Evolutionary conservation across 2,329 filamentous ascomycete species (phyloP).

Genomic region (Plectosphaerella sp.): DNA sequence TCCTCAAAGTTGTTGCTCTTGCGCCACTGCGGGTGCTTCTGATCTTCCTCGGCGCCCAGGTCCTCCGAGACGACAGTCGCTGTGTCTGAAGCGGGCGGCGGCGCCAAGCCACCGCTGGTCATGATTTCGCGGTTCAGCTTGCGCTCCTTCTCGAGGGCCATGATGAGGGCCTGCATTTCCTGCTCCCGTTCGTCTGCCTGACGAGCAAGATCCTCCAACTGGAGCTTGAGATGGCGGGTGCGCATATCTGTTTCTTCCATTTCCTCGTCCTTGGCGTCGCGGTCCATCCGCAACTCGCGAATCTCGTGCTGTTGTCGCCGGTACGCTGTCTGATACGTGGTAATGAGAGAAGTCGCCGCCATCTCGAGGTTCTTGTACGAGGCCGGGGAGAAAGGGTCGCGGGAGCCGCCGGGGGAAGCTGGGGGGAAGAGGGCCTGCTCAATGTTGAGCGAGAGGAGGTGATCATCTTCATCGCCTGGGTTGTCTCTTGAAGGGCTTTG

Average conservation of each 20-base stretch:
- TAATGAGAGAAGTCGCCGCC: conserved; percentile 51
- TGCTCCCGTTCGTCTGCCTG: conserved; percentile 50
- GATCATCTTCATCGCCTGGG: conserved; percentile 34
- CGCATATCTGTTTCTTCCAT: conserved; percentile 49
- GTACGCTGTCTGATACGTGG: conserved; percentile 55
- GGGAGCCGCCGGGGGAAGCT: conserved; percentile 29
- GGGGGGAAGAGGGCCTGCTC: conserved; percentile 48
- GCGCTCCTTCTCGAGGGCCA: conserved; percentile 49
- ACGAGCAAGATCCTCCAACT: conserved; percentile 55
- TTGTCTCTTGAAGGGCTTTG: conserved; percentile 16
- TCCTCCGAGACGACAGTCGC: conserved; percentile 44
- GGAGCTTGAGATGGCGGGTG: conserved; percentile 49
- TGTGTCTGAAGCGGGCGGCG: conserved; percentile 25
- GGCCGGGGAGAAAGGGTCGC: conserved; percentile 52
- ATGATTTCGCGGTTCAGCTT: conserved; percentile 34
- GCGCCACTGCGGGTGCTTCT: conserved; percentile 32
- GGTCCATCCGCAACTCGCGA: conserved; percentile 47
- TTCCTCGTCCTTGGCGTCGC: conserved; percentile 50
- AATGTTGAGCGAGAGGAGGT: conserved; percentile 52
- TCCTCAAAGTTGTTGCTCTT: conserved; percentile 34
- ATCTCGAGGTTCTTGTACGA: conserved; percentile 58
- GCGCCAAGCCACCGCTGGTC: conserved; percentile 18
- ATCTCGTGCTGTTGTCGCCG: conserved; percentile 46
- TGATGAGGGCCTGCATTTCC: conserved; percentile 42
- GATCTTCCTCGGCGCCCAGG: conserved; percentile 48